Evolutionary conservation across 2,329 filamentous ascomycete genomes (phyloP).

Genomic region (Fusarium sp.): DNA sequence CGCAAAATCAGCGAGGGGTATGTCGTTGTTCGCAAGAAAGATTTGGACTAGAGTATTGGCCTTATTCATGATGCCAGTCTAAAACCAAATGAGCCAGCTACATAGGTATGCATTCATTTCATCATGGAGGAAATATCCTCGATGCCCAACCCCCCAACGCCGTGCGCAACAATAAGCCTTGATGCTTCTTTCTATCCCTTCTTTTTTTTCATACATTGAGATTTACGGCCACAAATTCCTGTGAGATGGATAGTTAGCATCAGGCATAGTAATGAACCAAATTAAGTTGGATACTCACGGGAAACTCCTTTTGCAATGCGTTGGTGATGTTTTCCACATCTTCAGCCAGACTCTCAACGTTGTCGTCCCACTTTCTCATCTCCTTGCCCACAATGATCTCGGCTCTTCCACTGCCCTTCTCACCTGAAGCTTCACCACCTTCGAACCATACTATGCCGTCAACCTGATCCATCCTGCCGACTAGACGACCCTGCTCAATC

Average conservation of each 20-base stretch:
- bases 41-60: slow-evolving; percentile 58
- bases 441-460: slow-evolving; percentile 90
- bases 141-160: slow-evolving; percentile 39
- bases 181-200: slow-evolving; percentile 22
- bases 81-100: slow-evolving; percentile 28
- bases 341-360: slow-evolving; percentile 87
- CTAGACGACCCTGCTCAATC: slow-evolving; percentile 92
- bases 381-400: slow-evolving; percentile 74
- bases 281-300: slow-evolving; percentile 57
- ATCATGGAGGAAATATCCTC: slow-evolving; percentile 30
- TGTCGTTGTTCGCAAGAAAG: slow-evolving; percentile 64
- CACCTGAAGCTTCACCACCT: slow-evolving; percentile 75
- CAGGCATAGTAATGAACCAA: background rate
- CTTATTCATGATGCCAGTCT: slow-evolving; percentile 26
- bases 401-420: slow-evolving; percentile 75
- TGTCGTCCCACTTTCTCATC: slow-evolving; percentile 88
- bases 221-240: slow-evolving; percentile 70
- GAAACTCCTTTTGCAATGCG: slow-evolving; percentile 83
- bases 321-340: slow-evolving; percentile 90
- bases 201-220: slow-evolving; percentile 53
- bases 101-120: slow-evolving; percentile 31
- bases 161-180: slow-evolving; percentile 35
- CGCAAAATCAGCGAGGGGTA: slow-evolving; percentile 64
- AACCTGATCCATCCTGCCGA: slow-evolving; percentile 94
- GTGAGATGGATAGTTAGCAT: slow-evolving; percentile 19